These are phyloP conservation scores for Claviceps africana DNA, from an alignment of 2,329 filamentous ascomycete species.

Conservation along the genomic window DNA sequence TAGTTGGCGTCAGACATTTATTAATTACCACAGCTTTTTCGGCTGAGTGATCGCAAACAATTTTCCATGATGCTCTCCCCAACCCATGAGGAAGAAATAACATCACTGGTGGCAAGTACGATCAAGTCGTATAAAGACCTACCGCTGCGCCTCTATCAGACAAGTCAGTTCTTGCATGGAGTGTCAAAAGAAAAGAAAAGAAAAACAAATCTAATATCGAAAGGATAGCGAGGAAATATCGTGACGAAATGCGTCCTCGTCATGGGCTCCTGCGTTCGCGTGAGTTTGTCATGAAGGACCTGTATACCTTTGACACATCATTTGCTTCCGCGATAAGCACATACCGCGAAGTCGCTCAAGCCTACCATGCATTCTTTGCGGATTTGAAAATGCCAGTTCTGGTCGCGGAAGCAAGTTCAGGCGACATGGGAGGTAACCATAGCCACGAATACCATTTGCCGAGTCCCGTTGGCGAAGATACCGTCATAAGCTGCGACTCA, in stretches of 20 bases:
- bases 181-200: background rate
- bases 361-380: slow-evolving; percentile 65
- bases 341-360: slow-evolving; percentile 58
- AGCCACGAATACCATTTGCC: slow-evolving; percentile 93
- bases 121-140: slow-evolving; percentile 75
- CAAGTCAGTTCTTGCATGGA: slow-evolving; percentile 37
- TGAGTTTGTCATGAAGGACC: slow-evolving; percentile 96
- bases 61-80: slow-evolving; percentile 66
- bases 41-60: slow-evolving; percentile 65
- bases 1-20: background rate
- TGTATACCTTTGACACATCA: slow-evolving; percentile 83
- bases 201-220: background rate
- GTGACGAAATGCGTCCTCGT: slow-evolving; percentile 79
- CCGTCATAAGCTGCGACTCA: slow-evolving; percentile 56
- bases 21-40: slow-evolving; percentile 50
- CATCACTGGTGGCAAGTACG: slow-evolving; percentile 56
- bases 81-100: slow-evolving; percentile 96
- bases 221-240: slow-evolving; percentile 69
- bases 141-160: slow-evolving; percentile 80
- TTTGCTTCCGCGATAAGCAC: slow-evolving; percentile 58
- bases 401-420: slow-evolving; percentile 79
- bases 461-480: slow-evolving; percentile 70
- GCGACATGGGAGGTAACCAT: slow-evolving; percentile 85
- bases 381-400: slow-evolving; percentile 74
- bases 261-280: slow-evolving; percentile 76